A percentile compares a stretch with the other conserved stretches of the same genome.
Evolutionary conservation across 2,329 filamentous ascomycete species (phyloP).

Genomic region (Calycina marina): DNA sequence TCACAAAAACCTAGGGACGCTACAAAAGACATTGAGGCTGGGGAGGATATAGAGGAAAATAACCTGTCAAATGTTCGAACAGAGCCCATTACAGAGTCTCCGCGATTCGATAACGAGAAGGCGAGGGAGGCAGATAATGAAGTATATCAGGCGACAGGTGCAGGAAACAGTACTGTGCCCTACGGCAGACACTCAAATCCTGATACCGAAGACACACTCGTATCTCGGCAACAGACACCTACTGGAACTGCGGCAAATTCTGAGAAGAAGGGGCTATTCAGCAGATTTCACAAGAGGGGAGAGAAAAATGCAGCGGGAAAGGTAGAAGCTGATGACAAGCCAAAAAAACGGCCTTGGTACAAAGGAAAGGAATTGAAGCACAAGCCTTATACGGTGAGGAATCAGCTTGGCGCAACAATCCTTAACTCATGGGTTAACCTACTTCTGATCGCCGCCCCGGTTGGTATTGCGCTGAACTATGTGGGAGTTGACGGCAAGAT

Average conservation of each 20-base stretch:
- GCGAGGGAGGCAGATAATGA: slow-evolving; percentile 7
- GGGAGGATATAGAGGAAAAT: slow-evolving; percentile 8
- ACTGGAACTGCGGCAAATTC: not conserved
- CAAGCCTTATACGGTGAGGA: slow-evolving; percentile 38
- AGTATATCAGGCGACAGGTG: slow-evolving; percentile 8
- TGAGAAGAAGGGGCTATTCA: slow-evolving; percentile 6
- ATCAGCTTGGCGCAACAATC: slow-evolving; percentile 60
- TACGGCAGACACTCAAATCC: slow-evolving; percentile 10
- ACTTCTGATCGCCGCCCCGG: slow-evolving; percentile 61
- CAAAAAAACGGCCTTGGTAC: slow-evolving; percentile 18
- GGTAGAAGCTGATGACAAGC: slow-evolving; percentile 5
- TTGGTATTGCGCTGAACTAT: slow-evolving; percentile 64
- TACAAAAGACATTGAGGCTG: not conserved
- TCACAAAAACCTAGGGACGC: not conserved
- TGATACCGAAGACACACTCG: slow-evolving; percentile 3
- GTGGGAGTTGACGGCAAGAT: slow-evolving; percentile 40
- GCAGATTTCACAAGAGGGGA: slow-evolving; percentile 1
- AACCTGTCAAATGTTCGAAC: slow-evolving; percentile 9
- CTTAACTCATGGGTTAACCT: slow-evolving; percentile 81
- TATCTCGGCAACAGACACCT: slow-evolving; percentile 5
- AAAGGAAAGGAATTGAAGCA: slow-evolving; percentile 27
- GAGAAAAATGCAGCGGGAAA: slow-evolving; percentile 6
- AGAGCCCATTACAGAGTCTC: slow-evolving; percentile 10
- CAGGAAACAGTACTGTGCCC: slow-evolving; percentile 1
- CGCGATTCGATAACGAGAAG: not conserved